phyloP scores from a whole-genome alignment of 768 basidiomycete species.

The Termitomyces sp. region DNA sequence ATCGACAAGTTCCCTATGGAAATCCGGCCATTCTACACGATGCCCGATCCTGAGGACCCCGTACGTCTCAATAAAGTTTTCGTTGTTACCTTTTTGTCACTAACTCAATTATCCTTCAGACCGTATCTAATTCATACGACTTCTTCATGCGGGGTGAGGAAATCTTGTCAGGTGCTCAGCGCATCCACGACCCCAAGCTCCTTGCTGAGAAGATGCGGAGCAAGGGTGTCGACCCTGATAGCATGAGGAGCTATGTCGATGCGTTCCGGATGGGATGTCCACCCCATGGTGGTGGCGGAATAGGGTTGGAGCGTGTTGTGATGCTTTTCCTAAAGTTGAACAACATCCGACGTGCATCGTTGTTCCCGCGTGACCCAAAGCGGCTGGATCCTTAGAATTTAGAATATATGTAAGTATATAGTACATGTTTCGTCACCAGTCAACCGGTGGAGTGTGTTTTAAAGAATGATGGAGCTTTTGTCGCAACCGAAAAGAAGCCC shows the following conservation, averaged over 20 bases:
- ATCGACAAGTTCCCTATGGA: slow-evolving; percentile 98
- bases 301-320: slow-evolving; percentile 90
- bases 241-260: slow-evolving; percentile 90
- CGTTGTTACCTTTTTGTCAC: not conserved
- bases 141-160: slow-evolving; percentile 99
- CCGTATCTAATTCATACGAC: slow-evolving; percentile 96
- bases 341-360: slow-evolving; percentile 87
- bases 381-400: slow-evolving; percentile 86
- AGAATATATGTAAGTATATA: slow-evolving; percentile 14
- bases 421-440: not conserved
- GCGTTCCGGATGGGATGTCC: slow-evolving; percentile 93
- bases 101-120: slow-evolving; percentile 33
- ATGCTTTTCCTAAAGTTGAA: slow-evolving; percentile 98
- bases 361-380: slow-evolving; percentile 98
- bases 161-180: slow-evolving; percentile 96
- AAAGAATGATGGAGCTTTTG: slow-evolving; percentile 1
- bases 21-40: slow-evolving; percentile 97
- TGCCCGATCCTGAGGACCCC: slow-evolving; percentile 92
- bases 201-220: slow-evolving; percentile 79
- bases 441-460: not conserved
- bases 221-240: slow-evolving; percentile 85
- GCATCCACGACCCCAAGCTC: slow-evolving; percentile 85
- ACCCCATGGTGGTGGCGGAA: slow-evolving; percentile 96
- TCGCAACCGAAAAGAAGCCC: slow-evolving; percentile 27
- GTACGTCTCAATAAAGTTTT: slow-evolving; percentile 35